Base-by-base conservation (phyloP, 768 basidiomycete species). In the Candolleomyces eurysporus region DNA sequence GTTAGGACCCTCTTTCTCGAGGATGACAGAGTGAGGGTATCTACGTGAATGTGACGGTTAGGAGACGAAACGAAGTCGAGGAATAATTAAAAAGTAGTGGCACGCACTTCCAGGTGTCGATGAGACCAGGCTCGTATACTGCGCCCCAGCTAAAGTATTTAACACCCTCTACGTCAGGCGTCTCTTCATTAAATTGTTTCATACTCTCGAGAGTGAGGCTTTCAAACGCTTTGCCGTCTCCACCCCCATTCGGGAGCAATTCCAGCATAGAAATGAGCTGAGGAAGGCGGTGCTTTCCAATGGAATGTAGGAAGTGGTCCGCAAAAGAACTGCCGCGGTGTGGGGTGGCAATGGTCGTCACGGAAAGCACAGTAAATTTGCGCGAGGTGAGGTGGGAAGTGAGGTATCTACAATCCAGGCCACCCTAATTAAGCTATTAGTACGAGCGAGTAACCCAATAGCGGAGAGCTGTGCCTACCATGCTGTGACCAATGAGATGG, bases 81-180 rank as follows among this genome's bases (percentile, higher is more conserved):
- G 26, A 4, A 4, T 43, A 66, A 36, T 21, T 21, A 10, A 51
- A 54, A 48, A 26, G 26, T 4, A 26, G 26, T 26, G 26, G 36
- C 6, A 36, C 36, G 36, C 11, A 81, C 77, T 90, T 90, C 86
- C 92, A 97, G 0, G 94, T 91, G 73, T 98, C 96, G 49, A 98
- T 87, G 52, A 96, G 74, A 0, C 92, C 91, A 5, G 97, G 96
- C 16, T 90, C 84, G 69, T 95, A 95, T 13, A 82, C 82, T 2
- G 97, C 97, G 11, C 97, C 97, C 92, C 94, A 99, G 68, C 92
- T 94, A 66, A 92, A 96, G 73, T 99, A 99, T 64, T 84, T 82
- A 57, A 98, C 89, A 22, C 83, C 85, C 1, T 83, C 79, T 0
- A 89, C 82, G 66, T 98, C 88, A 0, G 92, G 90, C 0, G 92